phyloP scores from a whole-genome alignment of 768 basidiomycete genomes.

The Tricholoma sp. region DNA sequence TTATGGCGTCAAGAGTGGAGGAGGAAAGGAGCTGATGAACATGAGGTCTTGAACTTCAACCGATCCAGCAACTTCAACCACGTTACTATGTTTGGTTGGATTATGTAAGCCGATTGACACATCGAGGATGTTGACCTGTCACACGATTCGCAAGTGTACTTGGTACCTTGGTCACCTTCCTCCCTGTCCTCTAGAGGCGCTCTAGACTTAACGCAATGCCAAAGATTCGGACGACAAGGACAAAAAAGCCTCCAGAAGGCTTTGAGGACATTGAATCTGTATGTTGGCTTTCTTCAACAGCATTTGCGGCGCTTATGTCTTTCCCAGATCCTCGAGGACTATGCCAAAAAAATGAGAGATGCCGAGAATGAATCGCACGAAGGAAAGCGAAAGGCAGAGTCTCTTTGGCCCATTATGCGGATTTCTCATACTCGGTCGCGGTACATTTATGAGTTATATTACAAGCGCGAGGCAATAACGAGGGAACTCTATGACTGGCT shows the following conservation, averaged over 20 bases:
- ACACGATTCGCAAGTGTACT: too few species aligned
- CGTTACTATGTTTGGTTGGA: conserved; percentile 2
- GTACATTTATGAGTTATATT: conserved; percentile 98
- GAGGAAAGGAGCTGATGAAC: conserved; percentile 8
- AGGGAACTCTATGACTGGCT: conserved; percentile 96
- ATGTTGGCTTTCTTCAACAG: conserved; percentile 14
- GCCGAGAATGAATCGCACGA: conserved; percentile 98
- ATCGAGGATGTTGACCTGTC: too few species aligned
- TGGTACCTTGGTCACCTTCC: not conserved
- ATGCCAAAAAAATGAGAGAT: conserved; percentile 98
- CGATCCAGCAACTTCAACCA: not conserved
- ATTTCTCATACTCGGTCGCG: conserved; percentile 94
- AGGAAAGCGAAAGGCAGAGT: conserved; percentile 92
- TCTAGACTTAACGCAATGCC: conserved; percentile 56
- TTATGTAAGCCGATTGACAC: conserved; percentile 10
- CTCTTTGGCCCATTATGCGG: conserved; percentile 97
- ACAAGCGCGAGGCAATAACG: conserved; percentile 95
- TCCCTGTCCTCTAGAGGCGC: not conserved
- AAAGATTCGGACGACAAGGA: conserved; percentile 87
- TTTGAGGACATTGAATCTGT: conserved; percentile 90
- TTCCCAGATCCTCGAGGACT: conserved; percentile 88
- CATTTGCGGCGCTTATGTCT: not conserved
- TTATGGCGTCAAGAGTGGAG: conserved; percentile 5
- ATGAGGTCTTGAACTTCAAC: conserved; percentile 6
- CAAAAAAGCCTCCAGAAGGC: conserved; percentile 92